phyloP scores from a whole-genome alignment of 2,329 filamentous ascomycete genomes.

The Colletotrichum costaricense region DNA sequence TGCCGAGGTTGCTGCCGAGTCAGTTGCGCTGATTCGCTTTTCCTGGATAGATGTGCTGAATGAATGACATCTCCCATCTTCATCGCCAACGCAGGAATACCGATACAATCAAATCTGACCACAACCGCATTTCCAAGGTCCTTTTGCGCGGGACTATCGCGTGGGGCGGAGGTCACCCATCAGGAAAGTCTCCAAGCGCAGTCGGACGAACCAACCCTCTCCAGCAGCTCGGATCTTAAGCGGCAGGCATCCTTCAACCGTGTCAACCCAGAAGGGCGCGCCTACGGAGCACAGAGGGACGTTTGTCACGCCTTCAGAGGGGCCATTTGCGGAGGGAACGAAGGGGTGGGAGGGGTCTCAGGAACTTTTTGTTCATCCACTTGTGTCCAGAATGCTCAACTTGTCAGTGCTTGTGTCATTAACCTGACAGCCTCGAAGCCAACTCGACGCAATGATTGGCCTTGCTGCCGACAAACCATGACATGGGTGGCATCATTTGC shows the following conservation, averaged over 20 bases:
- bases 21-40: slow-evolving; percentile 2
- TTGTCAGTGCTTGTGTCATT: slow-evolving; percentile 23
- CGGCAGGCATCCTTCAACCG: neutral
- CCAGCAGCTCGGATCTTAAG: slow-evolving; percentile 19
- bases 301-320: slow-evolving; percentile 2
- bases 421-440: slow-evolving; percentile 15
- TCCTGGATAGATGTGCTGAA: neutral
- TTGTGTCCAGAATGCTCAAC: neutral
- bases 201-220: slow-evolving; percentile 7
- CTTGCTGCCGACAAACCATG: neutral
- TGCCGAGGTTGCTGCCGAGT: slow-evolving; percentile 22
- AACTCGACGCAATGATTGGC: slow-evolving; percentile 4
- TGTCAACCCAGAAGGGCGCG: neutral
- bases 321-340: slow-evolving; percentile 4
- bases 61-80: neutral
- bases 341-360: neutral
- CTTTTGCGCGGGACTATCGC: slow-evolving; percentile 20
- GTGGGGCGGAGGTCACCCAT: neutral
- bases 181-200: slow-evolving; percentile 6
- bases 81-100: neutral
- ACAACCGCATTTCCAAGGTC: neutral
- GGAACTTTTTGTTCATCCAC: slow-evolving; percentile 25
- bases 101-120: neutral
- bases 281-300: neutral
- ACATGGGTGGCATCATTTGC: slow-evolving; percentile 15